Percentiles rank a stretch among this genome's conserved stretches.
Evolutionary conservation across 2,329 filamentous ascomycete species (phyloP).

Genomic region (Beauveria rudraprayagi): DNA sequence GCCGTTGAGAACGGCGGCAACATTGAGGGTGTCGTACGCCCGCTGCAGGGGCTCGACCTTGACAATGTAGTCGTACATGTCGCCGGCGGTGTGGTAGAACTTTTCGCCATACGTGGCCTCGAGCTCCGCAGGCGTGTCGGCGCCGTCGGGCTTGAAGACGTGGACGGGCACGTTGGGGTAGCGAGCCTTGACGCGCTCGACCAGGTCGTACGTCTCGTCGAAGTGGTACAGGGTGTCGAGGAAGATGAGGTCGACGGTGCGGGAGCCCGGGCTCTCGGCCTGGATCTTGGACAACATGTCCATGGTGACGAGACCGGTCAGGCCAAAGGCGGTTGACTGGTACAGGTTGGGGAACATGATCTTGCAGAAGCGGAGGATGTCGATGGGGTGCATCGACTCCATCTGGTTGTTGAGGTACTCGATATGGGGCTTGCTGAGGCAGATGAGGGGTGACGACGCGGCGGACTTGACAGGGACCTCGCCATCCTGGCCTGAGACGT

Average conservation of each 20-base stretch:
- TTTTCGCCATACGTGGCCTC: constrained; percentile 71
- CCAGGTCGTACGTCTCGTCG: constrained; percentile 63
- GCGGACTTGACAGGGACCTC: constrained; percentile 27
- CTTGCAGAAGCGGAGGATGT: constrained; percentile 87
- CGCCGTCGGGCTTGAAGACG: constrained; percentile 78
- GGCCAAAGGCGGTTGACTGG: constrained; percentile 76
- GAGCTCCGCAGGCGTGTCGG: constrained; percentile 67
- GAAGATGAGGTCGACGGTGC: constrained; percentile 62
- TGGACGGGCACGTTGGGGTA: constrained; percentile 80
- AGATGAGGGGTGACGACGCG: constrained; percentile 59
- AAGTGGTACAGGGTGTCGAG: constrained; percentile 82
- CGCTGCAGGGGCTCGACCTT: constrained; percentile 96
- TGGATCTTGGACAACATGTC: constrained; percentile 78
- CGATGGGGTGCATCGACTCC: constrained; percentile 79
- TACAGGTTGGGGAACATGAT: constrained; percentile 83
- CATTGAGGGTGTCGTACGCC: constrained; percentile 78
- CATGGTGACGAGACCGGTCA: constrained; percentile 73
- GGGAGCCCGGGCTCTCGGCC: constrained; percentile 51
- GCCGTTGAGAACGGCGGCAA: constrained; percentile 86
- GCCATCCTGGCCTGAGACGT: constrained; percentile 51
- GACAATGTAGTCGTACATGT: constrained; percentile 92
- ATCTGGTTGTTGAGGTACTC: constrained; percentile 86
- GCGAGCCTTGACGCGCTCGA: constrained; percentile 63
- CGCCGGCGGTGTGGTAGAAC: constrained; percentile 77
- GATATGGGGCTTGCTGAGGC: constrained; percentile 81